A percentile compares a stretch with the other conserved stretches of the same genome.
Conservation (phyloP, 768 basidiomycete genomes). For the Saitozyma podzolica region DNA sequence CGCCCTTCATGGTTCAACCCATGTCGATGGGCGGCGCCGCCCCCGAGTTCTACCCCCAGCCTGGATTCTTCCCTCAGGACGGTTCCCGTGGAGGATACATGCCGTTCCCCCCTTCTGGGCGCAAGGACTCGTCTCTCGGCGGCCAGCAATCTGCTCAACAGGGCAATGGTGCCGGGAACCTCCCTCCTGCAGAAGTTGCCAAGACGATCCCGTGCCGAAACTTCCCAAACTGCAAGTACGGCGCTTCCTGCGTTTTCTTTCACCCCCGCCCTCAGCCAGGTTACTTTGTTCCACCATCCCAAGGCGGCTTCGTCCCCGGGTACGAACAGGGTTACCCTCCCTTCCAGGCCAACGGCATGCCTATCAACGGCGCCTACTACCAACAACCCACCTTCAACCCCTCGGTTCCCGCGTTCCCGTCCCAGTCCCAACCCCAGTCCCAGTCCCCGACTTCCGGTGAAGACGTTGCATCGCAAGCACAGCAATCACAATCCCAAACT, state of each 20-base stretch:
- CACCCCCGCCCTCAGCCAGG: conserved; percentile 41
- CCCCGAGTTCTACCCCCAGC: conserved; percentile 37
- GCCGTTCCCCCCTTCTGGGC: conserved; percentile 20
- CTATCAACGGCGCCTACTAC: conserved; percentile 11
- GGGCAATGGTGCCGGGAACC: conserved; percentile 26
- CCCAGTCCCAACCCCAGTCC: no score
- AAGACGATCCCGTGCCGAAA: conserved; percentile 54
- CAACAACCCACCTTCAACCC: conserved; percentile 1
- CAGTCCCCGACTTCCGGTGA: no score
- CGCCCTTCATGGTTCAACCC: conserved; percentile 31
- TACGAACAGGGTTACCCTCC: conserved; percentile 27
- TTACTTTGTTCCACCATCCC: conserved; percentile 12
- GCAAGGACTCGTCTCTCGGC: conserved; percentile 6
- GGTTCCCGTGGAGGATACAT: conserved; percentile 17
- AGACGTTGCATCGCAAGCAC: neutral
- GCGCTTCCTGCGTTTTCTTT: conserved; percentile 50
- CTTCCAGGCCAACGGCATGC: conserved; percentile 13
- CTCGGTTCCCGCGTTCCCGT: neutral
- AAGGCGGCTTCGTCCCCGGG: conserved; percentile 13
- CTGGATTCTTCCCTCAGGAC: conserved; percentile 18
- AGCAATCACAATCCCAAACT: neutral
- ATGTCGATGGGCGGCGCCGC: neutral
- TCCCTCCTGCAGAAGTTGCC: conserved; percentile 51
- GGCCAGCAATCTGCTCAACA: conserved; percentile 5
- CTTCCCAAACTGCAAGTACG: conserved; percentile 54